Evolutionary conservation across 148 eudicot species (phyloP).

Genomic region (Salicornia ramosissima): DNA sequence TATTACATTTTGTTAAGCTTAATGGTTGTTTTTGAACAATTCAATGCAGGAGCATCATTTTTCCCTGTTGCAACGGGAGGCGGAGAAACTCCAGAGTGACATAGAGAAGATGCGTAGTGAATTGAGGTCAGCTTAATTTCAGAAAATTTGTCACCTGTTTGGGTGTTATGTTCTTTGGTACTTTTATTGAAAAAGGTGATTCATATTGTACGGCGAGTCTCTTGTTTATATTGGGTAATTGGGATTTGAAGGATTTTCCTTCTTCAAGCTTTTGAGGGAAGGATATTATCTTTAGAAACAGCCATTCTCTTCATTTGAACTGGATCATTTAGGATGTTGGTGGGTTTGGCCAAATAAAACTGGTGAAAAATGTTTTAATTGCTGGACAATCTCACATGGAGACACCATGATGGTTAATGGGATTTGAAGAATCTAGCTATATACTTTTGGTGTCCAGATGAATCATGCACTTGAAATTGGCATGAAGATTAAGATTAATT

Average conservation of each 20-base stretch:
- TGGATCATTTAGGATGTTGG: too few relatives aligned
- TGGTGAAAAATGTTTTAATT: too few relatives aligned
- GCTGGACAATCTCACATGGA: too few relatives aligned
- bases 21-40: background rate
- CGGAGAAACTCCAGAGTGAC: slow-evolving; percentile 61
- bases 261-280: background rate
- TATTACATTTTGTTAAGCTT: slow-evolving; percentile 7
- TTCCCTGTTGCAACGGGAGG: slow-evolving; percentile 70
- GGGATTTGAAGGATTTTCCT: background rate
- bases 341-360: too few relatives aligned
- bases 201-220: background rate
- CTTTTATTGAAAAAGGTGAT: background rate
- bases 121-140: slow-evolving; percentile 46
- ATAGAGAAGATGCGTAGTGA: slow-evolving; percentile 80
- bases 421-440: too few relatives aligned
- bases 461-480: too few relatives aligned
- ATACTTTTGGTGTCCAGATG: too few relatives aligned
- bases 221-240: background rate
- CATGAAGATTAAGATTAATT: too few relatives aligned
- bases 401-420: too few relatives aligned
- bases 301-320: background rate
- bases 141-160: background rate
- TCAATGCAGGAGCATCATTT: slow-evolving; percentile 72
- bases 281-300: background rate
- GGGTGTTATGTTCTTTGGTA: background rate